Evolutionary conservation across 495 filamentous ascomycete species (phyloP).

Genomic region (Xylaria grammica): DNA sequence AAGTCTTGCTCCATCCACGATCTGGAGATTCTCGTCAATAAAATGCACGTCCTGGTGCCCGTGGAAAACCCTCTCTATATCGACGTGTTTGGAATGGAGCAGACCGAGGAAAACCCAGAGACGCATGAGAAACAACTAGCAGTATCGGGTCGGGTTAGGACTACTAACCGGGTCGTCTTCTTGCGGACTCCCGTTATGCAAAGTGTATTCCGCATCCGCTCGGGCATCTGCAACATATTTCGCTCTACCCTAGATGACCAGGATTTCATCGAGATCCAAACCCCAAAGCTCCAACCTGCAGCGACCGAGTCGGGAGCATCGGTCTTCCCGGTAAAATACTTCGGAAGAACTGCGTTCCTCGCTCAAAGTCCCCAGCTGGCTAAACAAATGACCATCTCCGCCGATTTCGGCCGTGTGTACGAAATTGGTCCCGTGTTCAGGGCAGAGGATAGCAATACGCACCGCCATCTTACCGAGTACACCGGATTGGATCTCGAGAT

Average conservation of each 20-base stretch:
- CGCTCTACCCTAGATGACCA: constrained; percentile 74
- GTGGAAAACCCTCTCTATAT: constrained; percentile 74
- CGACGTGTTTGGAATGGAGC: constrained; percentile 61
- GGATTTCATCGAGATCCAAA: constrained; percentile 90
- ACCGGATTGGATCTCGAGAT: constrained; percentile 95
- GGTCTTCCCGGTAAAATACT: constrained; percentile 95
- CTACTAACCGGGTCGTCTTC: constrained; percentile 84
- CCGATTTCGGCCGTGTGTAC: constrained; percentile 89
- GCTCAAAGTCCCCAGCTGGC: constrained; percentile 93
- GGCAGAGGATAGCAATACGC: constrained; percentile 96
- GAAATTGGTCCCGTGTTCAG: constrained; percentile 96
- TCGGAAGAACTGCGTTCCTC: constrained; percentile 84
- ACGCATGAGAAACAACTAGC: constrained; percentile 49
- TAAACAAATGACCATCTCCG: constrained; percentile 94
- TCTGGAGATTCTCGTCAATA: constrained; percentile 79
- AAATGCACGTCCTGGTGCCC: constrained; percentile 68
- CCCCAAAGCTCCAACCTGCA: constrained; percentile 86
- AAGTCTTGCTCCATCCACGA: constrained; percentile 77
- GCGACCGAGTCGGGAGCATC: constrained; percentile 91
- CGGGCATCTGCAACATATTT: constrained; percentile 79
- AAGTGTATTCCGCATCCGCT: constrained; percentile 81
- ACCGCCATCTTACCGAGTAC: constrained; percentile 95
- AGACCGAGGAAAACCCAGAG: constrained; percentile 43
- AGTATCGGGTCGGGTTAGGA: constrained; percentile 53
- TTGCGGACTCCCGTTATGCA: constrained; percentile 85